phyloP scores from a whole-genome alignment of 2,329 filamentous ascomycete species.

The Calonectria hawksworthii region DNA sequence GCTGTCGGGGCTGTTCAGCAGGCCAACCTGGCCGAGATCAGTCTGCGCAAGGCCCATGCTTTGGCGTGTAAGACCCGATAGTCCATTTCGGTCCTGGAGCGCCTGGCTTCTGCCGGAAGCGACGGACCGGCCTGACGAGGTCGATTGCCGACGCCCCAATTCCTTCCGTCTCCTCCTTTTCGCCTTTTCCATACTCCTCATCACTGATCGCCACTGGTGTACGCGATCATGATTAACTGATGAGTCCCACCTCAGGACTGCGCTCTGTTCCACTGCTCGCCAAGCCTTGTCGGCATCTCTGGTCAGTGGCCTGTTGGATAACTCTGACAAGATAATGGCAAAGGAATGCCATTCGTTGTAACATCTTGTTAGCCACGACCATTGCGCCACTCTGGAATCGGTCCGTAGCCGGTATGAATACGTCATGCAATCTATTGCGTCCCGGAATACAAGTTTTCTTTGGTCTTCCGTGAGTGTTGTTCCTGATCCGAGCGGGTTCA shows the following conservation, averaged over 20 bases:
- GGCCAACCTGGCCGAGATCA: neutral
- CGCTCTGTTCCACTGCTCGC: slow-evolving; percentile 25
- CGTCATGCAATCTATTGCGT: slow-evolving; percentile 24
- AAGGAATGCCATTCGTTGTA: slow-evolving; percentile 27
- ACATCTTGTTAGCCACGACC: slow-evolving; percentile 19
- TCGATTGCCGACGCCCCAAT: slow-evolving; percentile 16
- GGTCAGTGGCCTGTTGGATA: slow-evolving; percentile 10
- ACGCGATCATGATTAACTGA: slow-evolving; percentile 6
- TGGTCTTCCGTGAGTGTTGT: slow-evolving; percentile 12
- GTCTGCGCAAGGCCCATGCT: neutral
- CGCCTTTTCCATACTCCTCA: slow-evolving; percentile 23
- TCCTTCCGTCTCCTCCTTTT: slow-evolving; percentile 19
- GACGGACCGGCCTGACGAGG: neutral
- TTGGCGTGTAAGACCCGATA: neutral
- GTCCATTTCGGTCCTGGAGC: neutral
- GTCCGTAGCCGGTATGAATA: slow-evolving; percentile 17
- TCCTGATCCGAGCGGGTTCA: slow-evolving; percentile 15
- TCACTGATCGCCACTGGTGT: slow-evolving; percentile 25
- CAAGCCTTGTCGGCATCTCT: slow-evolving; percentile 23
- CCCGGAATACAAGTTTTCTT: slow-evolving; percentile 15
- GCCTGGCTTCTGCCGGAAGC: neutral
- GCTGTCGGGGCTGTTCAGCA: neutral
- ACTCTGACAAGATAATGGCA: slow-evolving; percentile 15
- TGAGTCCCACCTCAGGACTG: slow-evolving; percentile 22
- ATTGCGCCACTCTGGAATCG: slow-evolving; percentile 10